phyloP scores from a whole-genome alignment of 257 asterid genomes.

The Solanum pimpinellifolium region DNA sequence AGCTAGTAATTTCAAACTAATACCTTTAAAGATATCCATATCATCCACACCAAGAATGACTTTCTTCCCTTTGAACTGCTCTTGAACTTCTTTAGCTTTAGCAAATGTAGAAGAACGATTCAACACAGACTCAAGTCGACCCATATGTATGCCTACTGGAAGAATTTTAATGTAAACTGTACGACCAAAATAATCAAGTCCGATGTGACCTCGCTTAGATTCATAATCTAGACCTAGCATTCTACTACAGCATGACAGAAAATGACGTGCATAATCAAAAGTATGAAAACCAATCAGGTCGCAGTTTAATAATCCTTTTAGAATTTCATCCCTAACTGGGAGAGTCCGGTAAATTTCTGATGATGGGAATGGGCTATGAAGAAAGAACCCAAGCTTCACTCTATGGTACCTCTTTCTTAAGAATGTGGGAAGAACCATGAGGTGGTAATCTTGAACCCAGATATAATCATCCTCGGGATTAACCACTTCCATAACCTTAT shows the following conservation, averaged over 20 bases:
- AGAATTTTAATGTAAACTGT: constrained; percentile 78
- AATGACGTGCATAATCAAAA: constrained; percentile 90
- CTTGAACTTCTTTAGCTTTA: constrained; percentile 58
- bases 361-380: constrained; percentile 92
- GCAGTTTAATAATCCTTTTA: constrained; percentile 63
- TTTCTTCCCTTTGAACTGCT: constrained; percentile 55
- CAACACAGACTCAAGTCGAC: constrained; percentile 65
- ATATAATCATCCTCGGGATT: constrained; percentile 79
- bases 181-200: constrained; percentile 87
- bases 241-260: constrained; percentile 86
- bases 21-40: constrained; percentile 93
- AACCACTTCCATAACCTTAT: constrained; percentile 73
- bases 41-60: constrained; percentile 83
- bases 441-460: constrained; percentile 94
- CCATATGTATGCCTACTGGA: constrained; percentile 90
- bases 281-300: constrained; percentile 89
- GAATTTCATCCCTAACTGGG: constrained; percentile 80
- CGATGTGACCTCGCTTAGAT: constrained; percentile 88
- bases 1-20: constrained; percentile 76
- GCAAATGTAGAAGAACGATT: constrained; percentile 48
- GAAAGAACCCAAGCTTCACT: constrained; percentile 80
- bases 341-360: constrained; percentile 87
- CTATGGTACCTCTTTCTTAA: constrained; percentile 74
- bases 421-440: constrained; percentile 86
- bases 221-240: constrained; percentile 88